A percentile compares a stretch with the other conserved stretches of the same genome.
phyloP scores from a whole-genome alignment of 305 asterid genomes.

The Fraxinus albicans region DNA sequence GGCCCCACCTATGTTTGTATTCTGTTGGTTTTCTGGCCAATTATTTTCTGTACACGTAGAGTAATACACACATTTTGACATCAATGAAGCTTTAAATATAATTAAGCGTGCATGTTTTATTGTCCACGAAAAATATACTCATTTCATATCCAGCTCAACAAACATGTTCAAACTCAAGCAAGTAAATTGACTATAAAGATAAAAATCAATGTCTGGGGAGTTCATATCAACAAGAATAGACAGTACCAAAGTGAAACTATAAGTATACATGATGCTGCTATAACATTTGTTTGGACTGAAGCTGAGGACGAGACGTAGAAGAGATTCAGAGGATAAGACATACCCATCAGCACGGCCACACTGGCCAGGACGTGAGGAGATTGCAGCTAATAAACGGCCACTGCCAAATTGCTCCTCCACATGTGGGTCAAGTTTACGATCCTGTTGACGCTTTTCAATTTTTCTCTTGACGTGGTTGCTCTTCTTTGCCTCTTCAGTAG shows the following conservation, averaged over 20 bases:
- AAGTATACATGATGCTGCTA: neutral
- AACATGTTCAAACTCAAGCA: neutral
- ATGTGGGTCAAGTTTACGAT: conserved; percentile 40
- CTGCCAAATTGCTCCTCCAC: conserved; percentile 47
- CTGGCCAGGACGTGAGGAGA: conserved; percentile 53
- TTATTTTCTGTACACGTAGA: neutral
- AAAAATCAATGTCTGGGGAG: neutral
- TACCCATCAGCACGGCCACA: conserved; percentile 56
- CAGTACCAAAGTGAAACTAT: neutral
- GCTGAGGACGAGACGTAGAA: neutral
- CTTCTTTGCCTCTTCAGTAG: conserved; percentile 41
- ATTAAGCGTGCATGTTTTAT: neutral
- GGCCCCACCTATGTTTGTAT: too few relatives aligned
- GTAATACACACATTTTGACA: neutral
- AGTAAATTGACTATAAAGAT: neutral
- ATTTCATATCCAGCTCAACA: neutral
- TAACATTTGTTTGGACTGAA: neutral
- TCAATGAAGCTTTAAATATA: neutral
- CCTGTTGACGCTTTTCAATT: conserved; percentile 41
- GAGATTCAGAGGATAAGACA: neutral
- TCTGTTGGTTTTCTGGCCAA: too few relatives aligned
- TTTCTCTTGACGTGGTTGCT: conserved; percentile 46
- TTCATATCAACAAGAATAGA: neutral
- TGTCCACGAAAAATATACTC: neutral
- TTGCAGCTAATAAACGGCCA: conserved; percentile 43